Evolutionary conservation across 2,329 filamentous ascomycete genomes (phyloP).

Genomic region (Ceratocystis diversiconidia): DNA sequence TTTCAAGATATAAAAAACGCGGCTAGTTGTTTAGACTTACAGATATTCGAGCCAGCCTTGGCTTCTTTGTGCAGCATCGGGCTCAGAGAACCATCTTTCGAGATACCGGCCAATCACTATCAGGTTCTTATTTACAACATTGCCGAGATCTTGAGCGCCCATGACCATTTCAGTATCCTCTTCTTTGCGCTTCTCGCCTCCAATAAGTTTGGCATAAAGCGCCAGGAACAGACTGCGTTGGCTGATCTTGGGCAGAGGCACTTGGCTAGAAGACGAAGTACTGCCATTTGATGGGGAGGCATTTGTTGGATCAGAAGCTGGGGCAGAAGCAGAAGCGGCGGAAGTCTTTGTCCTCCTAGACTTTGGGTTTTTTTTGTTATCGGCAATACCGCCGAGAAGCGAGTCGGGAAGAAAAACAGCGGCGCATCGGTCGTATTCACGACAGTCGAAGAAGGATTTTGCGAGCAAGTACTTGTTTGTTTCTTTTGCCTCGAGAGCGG

Average conservation of each 20-base stretch:
- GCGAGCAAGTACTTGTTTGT: conserved; percentile 74
- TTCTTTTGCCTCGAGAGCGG: conserved; percentile 62
- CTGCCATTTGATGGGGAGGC: conserved; percentile 20
- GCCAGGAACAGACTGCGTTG: conserved; percentile 87
- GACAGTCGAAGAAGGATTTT: conserved; percentile 88
- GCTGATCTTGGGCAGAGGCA: conserved; percentile 47
- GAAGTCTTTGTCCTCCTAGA: conserved; percentile 20
- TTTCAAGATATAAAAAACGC: neutral
- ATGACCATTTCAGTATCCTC: conserved; percentile 97
- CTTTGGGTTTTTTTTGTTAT: conserved; percentile 31
- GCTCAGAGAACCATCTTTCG: conserved; percentile 64
- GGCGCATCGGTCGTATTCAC: conserved; percentile 86
- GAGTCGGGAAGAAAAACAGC: conserved; percentile 74
- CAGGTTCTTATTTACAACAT: conserved; percentile 73
- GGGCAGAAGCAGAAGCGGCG: neutral
- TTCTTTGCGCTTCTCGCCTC: conserved; percentile 89
- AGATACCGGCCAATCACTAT: conserved; percentile 60
- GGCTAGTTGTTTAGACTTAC: conserved; percentile 26
- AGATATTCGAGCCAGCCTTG: conserved; percentile 93
- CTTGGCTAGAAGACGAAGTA: conserved; percentile 18
- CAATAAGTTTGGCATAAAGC: conserved; percentile 81
- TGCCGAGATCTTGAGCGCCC: conserved; percentile 78
- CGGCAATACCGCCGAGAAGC: conserved; percentile 53
- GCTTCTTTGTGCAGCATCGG: conserved; percentile 46
- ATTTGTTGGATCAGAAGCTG: conserved; percentile 17